phyloP scores from a whole-genome alignment of 2,329 filamentous ascomycete genomes.

The Davidsoniella virescens region DNA sequence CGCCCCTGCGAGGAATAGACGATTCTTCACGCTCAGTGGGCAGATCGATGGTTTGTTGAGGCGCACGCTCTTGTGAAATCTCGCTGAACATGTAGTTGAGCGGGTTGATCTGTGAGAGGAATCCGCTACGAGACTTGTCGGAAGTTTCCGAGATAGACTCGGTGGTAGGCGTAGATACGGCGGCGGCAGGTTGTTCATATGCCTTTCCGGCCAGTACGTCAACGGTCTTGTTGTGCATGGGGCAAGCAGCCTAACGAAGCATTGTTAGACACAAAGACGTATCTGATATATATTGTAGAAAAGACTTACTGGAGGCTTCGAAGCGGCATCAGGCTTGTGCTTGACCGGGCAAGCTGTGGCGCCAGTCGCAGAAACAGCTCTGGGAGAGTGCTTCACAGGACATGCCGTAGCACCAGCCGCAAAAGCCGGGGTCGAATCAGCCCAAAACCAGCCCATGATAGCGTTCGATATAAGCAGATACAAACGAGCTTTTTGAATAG shows the following conservation, averaged over 20 bases:
- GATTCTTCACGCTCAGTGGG: slow-evolving; percentile 70
- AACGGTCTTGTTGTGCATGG: slow-evolving; percentile 39
- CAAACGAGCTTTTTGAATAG: background rate
- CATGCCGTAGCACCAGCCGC: slow-evolving; percentile 7
- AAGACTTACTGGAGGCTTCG: slow-evolving; percentile 6
- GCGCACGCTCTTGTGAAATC: slow-evolving; percentile 63
- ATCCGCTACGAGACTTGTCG: slow-evolving; percentile 18
- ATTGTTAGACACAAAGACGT: background rate
- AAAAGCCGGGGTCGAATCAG: slow-evolving; percentile 28
- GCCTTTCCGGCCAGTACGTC: slow-evolving; percentile 26
- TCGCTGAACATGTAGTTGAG: slow-evolving; percentile 93
- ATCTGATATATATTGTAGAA: background rate
- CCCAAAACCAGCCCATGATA: slow-evolving; percentile 49
- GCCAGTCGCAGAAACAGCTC: background rate
- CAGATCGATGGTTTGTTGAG: slow-evolving; percentile 55
- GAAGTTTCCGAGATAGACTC: slow-evolving; percentile 14
- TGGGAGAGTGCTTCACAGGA: slow-evolving; percentile 7
- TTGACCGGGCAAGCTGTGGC: slow-evolving; percentile 2
- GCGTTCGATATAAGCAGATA: slow-evolving; percentile 8
- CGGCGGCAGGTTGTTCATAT: slow-evolving; percentile 20
- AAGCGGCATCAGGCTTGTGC: slow-evolving; percentile 5
- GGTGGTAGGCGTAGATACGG: slow-evolving; percentile 31
- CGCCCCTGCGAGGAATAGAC: slow-evolving; percentile 76
- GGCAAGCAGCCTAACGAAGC: slow-evolving; percentile 31
- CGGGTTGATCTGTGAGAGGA: slow-evolving; percentile 42